Evolutionary conservation across 2,329 filamentous ascomycete species (phyloP).

Genomic region (Hymenotorrendiella dingleyae): DNA sequence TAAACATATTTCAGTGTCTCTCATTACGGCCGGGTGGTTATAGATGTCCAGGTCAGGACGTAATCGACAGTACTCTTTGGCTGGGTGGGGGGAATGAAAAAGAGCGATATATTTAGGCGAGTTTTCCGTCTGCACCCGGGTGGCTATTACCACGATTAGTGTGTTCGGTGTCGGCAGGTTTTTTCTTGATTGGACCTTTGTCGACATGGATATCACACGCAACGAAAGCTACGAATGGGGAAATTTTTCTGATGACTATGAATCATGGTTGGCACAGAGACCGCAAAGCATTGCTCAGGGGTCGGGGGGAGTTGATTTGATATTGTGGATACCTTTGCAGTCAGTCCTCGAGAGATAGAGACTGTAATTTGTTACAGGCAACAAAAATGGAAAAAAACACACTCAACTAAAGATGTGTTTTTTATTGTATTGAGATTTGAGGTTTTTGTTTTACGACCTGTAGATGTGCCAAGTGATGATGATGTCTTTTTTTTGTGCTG

Average conservation of each 20-base stretch:
- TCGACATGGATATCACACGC: neutral
- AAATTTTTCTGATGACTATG: neutral
- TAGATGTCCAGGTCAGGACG: slow-evolving; percentile 4
- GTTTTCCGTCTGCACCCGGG: neutral
- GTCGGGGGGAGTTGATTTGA: neutral
- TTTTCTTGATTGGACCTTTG: neutral
- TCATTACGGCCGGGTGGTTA: slow-evolving; percentile 6
- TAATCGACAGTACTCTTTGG: slow-evolving; percentile 1
- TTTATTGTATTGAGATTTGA: no score
- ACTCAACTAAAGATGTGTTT: neutral
- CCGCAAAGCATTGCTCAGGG: slow-evolving; percentile 3
- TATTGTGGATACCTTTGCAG: slow-evolving; percentile 2
- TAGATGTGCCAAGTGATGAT: no score
- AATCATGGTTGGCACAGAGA: neutral
- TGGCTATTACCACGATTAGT: neutral
- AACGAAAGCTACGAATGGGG: no score
- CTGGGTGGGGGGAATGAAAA: neutral
- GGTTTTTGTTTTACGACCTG: no score
- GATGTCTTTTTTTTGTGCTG: no score
- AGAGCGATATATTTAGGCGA: neutral
- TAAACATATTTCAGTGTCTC: slow-evolving; percentile 38
- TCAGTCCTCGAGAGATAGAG: neutral
- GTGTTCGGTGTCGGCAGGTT: neutral
- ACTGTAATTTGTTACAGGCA: neutral
- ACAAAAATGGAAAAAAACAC: neutral